phyloP scores from a whole-genome alignment of 768 basidiomycete species.

The Podaxis mareebaensis region DNA sequence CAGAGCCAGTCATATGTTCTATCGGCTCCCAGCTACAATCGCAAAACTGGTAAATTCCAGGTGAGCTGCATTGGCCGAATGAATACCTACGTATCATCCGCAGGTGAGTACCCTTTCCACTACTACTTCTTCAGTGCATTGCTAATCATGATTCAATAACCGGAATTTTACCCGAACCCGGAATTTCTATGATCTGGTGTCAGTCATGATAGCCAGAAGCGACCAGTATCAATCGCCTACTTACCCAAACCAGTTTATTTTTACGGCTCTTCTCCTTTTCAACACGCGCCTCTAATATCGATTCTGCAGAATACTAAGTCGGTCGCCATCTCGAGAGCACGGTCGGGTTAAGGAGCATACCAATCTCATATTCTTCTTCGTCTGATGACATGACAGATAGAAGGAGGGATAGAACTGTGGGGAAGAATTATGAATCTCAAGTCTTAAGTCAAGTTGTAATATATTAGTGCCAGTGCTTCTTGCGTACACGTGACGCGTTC shows the following conservation, averaged over 20 bases:
- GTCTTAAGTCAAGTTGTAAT: too few relatives aligned
- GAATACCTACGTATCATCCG: conserved; percentile 59
- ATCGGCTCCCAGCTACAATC: conserved; percentile 64
- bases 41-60: not conserved
- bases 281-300: conserved; percentile 52
- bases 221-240: conserved; percentile 18
- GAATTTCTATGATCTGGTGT: conserved; percentile 42
- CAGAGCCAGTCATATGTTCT: conserved; percentile 58
- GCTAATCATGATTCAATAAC: not conserved
- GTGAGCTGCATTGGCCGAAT: not conserved
- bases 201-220: conserved; percentile 16
- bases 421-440: too few relatives aligned
- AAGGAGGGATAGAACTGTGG: not conserved
- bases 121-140: conserved; percentile 23
- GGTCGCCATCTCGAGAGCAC: conserved; percentile 7
- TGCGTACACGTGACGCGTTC: not conserved
- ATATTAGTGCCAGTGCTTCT: not conserved
- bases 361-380: conserved; percentile 66
- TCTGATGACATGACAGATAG: conserved; percentile 31
- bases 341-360: conserved; percentile 36
- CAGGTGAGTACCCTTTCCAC: conserved; percentile 61
- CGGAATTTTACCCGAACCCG: conserved; percentile 51
- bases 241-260: conserved; percentile 53
- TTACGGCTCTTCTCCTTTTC: conserved; percentile 41
- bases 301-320: conserved; percentile 38